phyloP scores from a whole-genome alignment of 2,329 filamentous ascomycete species.

The Phoma herbarum region DNA sequence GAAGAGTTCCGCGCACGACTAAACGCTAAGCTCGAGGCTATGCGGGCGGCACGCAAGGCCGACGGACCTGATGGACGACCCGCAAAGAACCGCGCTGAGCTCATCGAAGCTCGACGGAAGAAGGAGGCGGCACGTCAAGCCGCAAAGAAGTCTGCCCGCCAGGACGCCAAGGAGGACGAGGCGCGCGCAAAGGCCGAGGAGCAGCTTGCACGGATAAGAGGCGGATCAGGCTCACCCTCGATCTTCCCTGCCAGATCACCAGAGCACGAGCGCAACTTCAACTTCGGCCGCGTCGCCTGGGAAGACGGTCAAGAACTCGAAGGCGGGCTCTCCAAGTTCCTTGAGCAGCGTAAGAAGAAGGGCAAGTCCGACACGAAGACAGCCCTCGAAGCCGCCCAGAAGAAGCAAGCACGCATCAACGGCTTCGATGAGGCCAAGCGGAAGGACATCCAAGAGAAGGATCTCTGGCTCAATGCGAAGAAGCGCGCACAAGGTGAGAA shows the following conservation, averaged over 20 bases:
- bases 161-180: slow-evolving; percentile 81
- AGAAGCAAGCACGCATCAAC: slow-evolving; percentile 82
- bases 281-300: slow-evolving; percentile 92
- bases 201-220: slow-evolving; percentile 64
- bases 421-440: slow-evolving; percentile 81
- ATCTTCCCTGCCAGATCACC: slow-evolving; percentile 57
- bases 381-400: slow-evolving; percentile 84
- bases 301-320: slow-evolving; percentile 83
- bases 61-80: slow-evolving; percentile 83
- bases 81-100: slow-evolving; percentile 85
- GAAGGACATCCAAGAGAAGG: slow-evolving; percentile 89
- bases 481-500: slow-evolving; percentile 89
- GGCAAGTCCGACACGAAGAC: slow-evolving; percentile 86
- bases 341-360: slow-evolving; percentile 77
- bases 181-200: slow-evolving; percentile 67
- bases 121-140: slow-evolving; percentile 88
- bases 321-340: slow-evolving; percentile 68
- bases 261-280: slow-evolving; percentile 72
- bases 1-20: slow-evolving; percentile 80
- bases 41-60: slow-evolving; percentile 86
- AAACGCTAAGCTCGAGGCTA: slow-evolving; percentile 81
- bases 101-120: slow-evolving; percentile 86
- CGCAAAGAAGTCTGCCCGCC: slow-evolving; percentile 85
- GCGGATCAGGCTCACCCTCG: slow-evolving; percentile 67
- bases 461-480: slow-evolving; percentile 90